Evolutionary conservation across 1,284 basidiomycete species (phyloP).

Genomic region (Limonomyces culmigenus): DNA sequence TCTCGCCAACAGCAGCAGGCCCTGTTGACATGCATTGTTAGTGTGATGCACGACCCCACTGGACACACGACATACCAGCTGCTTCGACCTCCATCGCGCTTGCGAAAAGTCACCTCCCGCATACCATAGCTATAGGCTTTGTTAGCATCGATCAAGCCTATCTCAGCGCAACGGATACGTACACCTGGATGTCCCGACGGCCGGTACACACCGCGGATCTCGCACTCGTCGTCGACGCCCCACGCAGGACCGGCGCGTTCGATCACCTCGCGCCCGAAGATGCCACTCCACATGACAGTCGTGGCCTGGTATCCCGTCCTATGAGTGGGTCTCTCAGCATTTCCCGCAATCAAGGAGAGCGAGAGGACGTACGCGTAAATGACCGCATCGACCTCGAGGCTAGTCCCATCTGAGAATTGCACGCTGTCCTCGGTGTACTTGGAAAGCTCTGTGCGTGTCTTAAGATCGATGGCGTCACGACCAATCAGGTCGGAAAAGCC

Average conservation of each 20-base stretch:
- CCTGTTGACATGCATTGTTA: too few relatives aligned
- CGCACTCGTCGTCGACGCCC: conserved; percentile 13
- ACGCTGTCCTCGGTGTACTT: conserved; percentile 11
- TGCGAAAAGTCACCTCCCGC: conserved; percentile 14
- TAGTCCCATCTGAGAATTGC: conserved; percentile 16
- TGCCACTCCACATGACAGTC: conserved; percentile 5
- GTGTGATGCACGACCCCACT: too few relatives aligned
- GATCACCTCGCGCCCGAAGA: conserved; percentile 13
- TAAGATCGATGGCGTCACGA: conserved; percentile 13
- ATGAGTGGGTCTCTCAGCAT: not conserved
- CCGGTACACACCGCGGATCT: conserved; percentile 7
- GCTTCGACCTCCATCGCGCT: conserved; percentile 14
- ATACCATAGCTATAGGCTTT: conserved; percentile 14
- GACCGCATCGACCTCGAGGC: conserved; percentile 15
- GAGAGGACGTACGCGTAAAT: conserved; percentile 14
- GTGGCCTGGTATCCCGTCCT: conserved; percentile 15
- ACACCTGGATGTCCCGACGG: conserved; percentile 17
- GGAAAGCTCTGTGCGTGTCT: conserved; percentile 13
- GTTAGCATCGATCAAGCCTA: not conserved
- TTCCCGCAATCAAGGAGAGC: not conserved
- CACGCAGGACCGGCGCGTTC: conserved; percentile 9
- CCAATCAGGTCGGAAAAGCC: conserved; percentile 18
- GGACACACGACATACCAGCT: conserved; percentile 13
- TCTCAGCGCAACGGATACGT: conserved; percentile 1
- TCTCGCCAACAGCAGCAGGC: too few relatives aligned